These are phyloP conservation scores for Coniochaeta sp. DNA, from an alignment of 2,329 filamentous ascomycete species.

Conservation along the genomic window DNA sequence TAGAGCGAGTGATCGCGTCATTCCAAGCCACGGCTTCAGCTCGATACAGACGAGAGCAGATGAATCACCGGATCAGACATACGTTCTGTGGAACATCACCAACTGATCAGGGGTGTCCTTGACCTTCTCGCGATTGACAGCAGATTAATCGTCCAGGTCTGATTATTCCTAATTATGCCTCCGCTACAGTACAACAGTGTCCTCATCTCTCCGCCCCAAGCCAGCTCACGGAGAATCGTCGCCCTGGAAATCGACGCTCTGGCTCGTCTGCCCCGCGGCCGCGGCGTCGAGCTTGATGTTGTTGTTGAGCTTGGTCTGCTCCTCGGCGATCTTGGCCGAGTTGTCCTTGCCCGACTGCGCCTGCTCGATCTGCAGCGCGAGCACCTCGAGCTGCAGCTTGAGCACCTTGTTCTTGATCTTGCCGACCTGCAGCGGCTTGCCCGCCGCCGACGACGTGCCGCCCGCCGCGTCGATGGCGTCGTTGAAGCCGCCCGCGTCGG, in stretches of 20 bases:
- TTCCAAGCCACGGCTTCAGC: neutral
- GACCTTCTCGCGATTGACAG: neutral
- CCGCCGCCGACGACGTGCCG: slow-evolving; percentile 26
- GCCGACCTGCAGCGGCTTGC: slow-evolving; percentile 39
- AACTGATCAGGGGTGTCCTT: neutral
- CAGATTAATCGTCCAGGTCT: neutral
- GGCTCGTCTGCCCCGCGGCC: slow-evolving; percentile 25
- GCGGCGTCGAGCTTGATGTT: slow-evolving; percentile 36
- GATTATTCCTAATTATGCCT: neutral
- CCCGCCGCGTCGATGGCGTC: slow-evolving; percentile 40
- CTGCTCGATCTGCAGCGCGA: slow-evolving; percentile 42
- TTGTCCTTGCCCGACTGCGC: slow-evolving; percentile 38
- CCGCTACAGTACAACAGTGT: neutral
- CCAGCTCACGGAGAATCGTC: slow-evolving; percentile 3
- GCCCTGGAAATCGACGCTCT: slow-evolving; percentile 27
- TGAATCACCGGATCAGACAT: neutral
- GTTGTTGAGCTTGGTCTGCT: slow-evolving; percentile 44
- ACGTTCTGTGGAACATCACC: neutral
- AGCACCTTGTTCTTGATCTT: slow-evolving; percentile 57
- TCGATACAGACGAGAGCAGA: neutral
- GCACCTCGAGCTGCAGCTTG: slow-evolving; percentile 46
- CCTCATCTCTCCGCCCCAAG: neutral
- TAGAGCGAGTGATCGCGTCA: neutral
- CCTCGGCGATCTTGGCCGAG: slow-evolving; percentile 32
- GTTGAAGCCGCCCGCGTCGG: slow-evolving; percentile 42